phyloP scores from a whole-genome alignment of 148 eudicot genomes.

The Rhododendron kiyosumense region DNA sequence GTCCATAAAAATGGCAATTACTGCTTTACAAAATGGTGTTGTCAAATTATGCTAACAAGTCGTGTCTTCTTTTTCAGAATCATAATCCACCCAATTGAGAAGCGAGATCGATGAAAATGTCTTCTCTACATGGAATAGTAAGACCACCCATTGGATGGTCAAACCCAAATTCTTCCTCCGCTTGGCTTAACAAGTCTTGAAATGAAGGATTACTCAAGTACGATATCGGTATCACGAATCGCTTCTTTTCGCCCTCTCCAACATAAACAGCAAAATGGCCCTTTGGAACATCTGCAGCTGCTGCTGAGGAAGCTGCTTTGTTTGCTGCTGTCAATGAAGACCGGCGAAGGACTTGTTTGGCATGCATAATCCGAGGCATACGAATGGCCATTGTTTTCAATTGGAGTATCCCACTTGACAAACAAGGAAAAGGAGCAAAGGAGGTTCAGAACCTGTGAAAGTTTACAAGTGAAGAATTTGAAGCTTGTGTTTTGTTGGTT shows the following conservation, averaged over 20 bases:
- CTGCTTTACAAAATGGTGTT: background rate
- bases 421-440: background rate
- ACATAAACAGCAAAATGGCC: conserved; percentile 53
- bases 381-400: background rate
- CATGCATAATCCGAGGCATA: conserved; percentile 6
- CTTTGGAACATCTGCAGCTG: conserved; percentile 13
- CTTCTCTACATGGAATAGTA: conserved; percentile 49
- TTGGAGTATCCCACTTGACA: background rate
- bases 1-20: background rate
- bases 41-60: background rate
- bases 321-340: background rate
- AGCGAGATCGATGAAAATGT: conserved; percentile 29
- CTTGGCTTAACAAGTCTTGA: background rate
- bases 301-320: background rate
- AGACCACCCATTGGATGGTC: conserved; percentile 61
- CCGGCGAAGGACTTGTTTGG: conserved; percentile 2
- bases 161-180: conserved; percentile 29
- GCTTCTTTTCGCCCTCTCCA: conserved; percentile 34
- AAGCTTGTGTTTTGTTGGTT: background rate
- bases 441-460: background rate
- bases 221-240: background rate
- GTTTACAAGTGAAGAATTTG: background rate
- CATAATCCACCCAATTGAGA: conserved; percentile 11
- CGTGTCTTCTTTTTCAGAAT: background rate
- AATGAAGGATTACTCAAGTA: background rate